phyloP scores from a whole-genome alignment of 352 stramenopile genomes.

The Detonula confervacea region DNA sequence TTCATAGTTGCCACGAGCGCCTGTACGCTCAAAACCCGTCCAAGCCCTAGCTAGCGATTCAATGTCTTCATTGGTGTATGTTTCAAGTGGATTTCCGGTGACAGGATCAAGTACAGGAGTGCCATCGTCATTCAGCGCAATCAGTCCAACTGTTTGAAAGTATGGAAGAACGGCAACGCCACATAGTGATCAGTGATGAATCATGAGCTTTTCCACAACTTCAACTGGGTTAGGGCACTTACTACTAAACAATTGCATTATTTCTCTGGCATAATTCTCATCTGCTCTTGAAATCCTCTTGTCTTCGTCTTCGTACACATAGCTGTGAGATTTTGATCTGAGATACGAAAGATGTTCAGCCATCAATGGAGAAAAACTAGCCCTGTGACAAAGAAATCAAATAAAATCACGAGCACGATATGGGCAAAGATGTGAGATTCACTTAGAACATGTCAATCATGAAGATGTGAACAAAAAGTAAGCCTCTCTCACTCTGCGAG shows the following conservation, averaged over 20 bases:
- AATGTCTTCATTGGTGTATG: slow-evolving; percentile 75
- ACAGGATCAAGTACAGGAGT: slow-evolving; percentile 55
- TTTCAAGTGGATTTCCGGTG: slow-evolving; percentile 44
- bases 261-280: slow-evolving; percentile 83
- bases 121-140: slow-evolving; percentile 74
- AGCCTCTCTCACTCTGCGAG: slow-evolving; percentile 60
- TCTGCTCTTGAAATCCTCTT: slow-evolving; percentile 52
- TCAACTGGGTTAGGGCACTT: neutral
- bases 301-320: slow-evolving; percentile 54
- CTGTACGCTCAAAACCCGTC: slow-evolving; percentile 60
- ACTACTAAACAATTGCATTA: slow-evolving; percentile 74
- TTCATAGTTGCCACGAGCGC: slow-evolving; percentile 44
- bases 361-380: slow-evolving; percentile 67
- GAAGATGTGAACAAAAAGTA: too few relatives aligned
- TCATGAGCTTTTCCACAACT: too few relatives aligned
- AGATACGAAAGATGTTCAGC: slow-evolving; percentile 70
- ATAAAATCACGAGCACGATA: too few relatives aligned
- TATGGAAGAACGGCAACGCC: slow-evolving; percentile 41
- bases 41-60: slow-evolving; percentile 62
- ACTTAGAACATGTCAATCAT: too few relatives aligned
- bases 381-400: neutral
- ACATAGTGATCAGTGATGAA: too few relatives aligned
- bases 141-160: slow-evolving; percentile 60
- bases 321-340: slow-evolving; percentile 59
- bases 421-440: too few relatives aligned